A percentile compares a stretch with the other conserved stretches of the same genome.
phyloP scores from a whole-genome alignment of 1,284 basidiomycete species.

The Abortiporus biennis region DNA sequence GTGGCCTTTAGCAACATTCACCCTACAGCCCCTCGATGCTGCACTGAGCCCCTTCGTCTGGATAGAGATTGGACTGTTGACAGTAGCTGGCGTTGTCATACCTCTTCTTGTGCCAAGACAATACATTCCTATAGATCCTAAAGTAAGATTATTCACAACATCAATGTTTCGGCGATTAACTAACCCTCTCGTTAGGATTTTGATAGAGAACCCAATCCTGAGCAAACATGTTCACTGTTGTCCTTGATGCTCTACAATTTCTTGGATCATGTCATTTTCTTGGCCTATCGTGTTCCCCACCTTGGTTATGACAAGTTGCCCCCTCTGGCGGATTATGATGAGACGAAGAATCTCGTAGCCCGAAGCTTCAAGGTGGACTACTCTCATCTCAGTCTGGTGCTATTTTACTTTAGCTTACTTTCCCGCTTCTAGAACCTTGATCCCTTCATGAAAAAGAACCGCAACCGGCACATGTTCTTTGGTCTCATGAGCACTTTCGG shows the following conservation, averaged over 20 bases:
- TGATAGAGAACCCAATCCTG: conserved; percentile 42
- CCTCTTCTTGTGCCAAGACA: conserved; percentile 34
- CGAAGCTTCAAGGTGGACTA: conserved; percentile 16
- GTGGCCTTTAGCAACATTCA: conserved; percentile 49
- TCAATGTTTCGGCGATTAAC: neutral
- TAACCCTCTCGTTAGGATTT: conserved; percentile 1
- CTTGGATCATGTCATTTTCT: conserved; percentile 32
- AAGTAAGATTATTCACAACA: conserved; percentile 35
- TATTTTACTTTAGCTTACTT: neutral
- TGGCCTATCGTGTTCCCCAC: conserved; percentile 21
- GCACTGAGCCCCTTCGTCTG: conserved; percentile 20
- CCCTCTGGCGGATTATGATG: conserved; percentile 39
- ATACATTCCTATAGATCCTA: conserved; percentile 32
- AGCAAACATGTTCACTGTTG: conserved; percentile 58
- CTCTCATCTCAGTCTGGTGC: neutral
- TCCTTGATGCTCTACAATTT: conserved; percentile 54
- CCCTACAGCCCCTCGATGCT: conserved; percentile 29
- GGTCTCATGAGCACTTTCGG: conserved; percentile 18
- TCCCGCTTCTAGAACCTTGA: conserved; percentile 24
- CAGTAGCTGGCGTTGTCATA: conserved; percentile 29
- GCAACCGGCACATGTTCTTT: conserved; percentile 19
- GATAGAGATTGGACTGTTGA: conserved; percentile 27
- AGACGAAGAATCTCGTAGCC: conserved; percentile 31
- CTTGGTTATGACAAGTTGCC: conserved; percentile 29
- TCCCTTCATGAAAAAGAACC: conserved; percentile 13